Base-by-base conservation (phyloP, 345 rosid genomes). In the Ceriops tagal region DNA sequence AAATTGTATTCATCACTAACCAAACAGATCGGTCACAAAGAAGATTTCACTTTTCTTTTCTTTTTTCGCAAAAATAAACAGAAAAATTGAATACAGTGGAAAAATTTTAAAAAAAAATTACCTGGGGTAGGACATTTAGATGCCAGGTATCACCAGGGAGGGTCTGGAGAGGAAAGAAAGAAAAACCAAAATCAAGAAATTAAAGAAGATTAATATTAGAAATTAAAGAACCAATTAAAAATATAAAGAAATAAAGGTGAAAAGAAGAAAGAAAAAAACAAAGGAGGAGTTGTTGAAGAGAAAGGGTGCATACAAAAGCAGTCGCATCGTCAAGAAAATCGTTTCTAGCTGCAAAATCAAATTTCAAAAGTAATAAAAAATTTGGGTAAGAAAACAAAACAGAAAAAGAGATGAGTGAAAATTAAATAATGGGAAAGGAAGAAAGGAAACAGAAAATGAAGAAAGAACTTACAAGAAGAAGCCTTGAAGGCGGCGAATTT, bases 111-210 rank as follows among this genome's bases (percentile, higher is more conserved):
- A 8, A 56, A 59, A 31, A 53, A 51, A n/a, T 0, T 64, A 91
- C 98, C 92, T 86, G 90, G 1, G 88, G 92, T 69, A 93, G 82
- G 69, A 88, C 79, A 84, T 91, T 87, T 31, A 91, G 79, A 72
- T 75, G 97, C 47, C 79, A 72, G 31, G 65, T 56, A 26, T 89
- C 89, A 34, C 88, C 86, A 59, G 79, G 74, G 52, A 81, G 74
- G 68, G 83, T 83, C 96, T 95, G 88, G 71, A 69, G 16, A 64
- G 64, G 57, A 68, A 62, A 64, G 20, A 64, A 37, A 27, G 30
- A 6, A 27, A 18, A 46, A 51, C 5, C 31, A 53, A 37, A 58
- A 57, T 16, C 7, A 35, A 9, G n/a, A 67, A 35, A 62, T 34
- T 51, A 4, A n/a, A 6, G 49, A 65, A 31, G 8, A 59, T 60